These are phyloP conservation scores for Schizonepeta tenuifolia DNA, from an alignment of 257 asterid genomes.

Conservation along the genomic window DNA sequence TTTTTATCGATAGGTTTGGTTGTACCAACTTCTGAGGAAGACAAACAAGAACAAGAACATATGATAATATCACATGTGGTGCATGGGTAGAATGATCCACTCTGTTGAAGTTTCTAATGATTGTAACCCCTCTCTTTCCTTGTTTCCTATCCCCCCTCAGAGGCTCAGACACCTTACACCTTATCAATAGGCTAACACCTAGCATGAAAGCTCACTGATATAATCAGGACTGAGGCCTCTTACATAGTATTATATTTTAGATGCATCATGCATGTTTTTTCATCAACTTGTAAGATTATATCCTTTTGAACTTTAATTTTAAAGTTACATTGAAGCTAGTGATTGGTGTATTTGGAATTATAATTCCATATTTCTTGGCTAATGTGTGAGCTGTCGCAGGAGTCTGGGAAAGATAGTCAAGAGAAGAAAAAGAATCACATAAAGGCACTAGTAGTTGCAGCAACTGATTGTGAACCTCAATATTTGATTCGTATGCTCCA, in stretches of 20 bases:
- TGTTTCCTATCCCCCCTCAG: not conserved
- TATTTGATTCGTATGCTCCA: slow-evolving; percentile 95
- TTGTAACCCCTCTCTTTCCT: not conserved
- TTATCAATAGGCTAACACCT: not conserved
- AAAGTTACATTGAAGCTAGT: slow-evolving; percentile 21
- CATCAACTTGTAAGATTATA: slow-evolving; percentile 5
- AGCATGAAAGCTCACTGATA: not conserved
- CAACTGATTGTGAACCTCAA: slow-evolving; percentile 96
- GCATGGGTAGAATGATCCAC: slow-evolving; percentile 11
- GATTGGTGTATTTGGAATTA: slow-evolving; percentile 6
- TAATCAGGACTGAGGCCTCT: slow-evolving; percentile 7
- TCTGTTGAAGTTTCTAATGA: not conserved
- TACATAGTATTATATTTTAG: not conserved
- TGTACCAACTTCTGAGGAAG: not conserved
- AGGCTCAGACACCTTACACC: not conserved
- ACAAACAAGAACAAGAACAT: not conserved
- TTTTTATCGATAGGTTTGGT: slow-evolving; percentile 6
- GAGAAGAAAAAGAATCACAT: slow-evolving; percentile 90
- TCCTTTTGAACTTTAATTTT: not conserved
- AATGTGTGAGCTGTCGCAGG: slow-evolving; percentile 49
- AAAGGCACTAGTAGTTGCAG: slow-evolving; percentile 86
- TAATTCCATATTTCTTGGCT: slow-evolving; percentile 26
- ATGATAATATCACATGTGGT: not conserved
- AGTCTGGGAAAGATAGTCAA: slow-evolving; percentile 95
- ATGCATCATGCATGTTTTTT: slow-evolving; percentile 25